Percentiles rank a stretch among this genome's conserved stretches.
These are phyloP conservation scores for Wickerhamomyces sydowiorum DNA, from an alignment of 805 yeast species.

Conservation along the genomic window DNA sequence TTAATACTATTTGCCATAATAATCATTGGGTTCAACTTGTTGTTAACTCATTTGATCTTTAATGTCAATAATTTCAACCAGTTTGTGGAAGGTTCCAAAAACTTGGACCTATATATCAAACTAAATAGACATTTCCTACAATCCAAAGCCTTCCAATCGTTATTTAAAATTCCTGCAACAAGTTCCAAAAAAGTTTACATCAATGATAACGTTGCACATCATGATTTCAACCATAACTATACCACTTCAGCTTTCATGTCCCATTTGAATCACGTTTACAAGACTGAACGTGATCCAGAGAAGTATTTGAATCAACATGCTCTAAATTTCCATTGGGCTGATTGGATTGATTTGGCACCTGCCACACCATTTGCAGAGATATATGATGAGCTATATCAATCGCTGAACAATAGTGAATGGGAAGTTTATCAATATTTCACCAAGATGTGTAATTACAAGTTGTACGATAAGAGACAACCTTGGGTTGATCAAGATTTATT, in stretches of 20 bases:
- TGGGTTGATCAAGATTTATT: background rate
- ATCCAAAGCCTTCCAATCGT: background rate
- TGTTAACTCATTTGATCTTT: background rate
- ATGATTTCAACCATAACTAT: background rate
- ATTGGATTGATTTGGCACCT: background rate
- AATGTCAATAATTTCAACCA: background rate
- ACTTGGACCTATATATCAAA: background rate
- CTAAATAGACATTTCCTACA: background rate
- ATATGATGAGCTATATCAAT: background rate
- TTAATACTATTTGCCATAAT: background rate
- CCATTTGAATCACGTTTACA: background rate
- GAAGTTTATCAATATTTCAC: background rate
- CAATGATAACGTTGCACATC: background rate
- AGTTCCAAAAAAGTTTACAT: background rate
- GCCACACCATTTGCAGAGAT: background rate
- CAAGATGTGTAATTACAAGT: background rate
- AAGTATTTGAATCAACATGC: background rate
- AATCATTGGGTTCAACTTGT: background rate
- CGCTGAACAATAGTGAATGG: background rate
- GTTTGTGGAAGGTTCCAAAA: background rate
- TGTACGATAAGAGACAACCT: background rate
- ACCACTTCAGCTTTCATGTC: background rate
- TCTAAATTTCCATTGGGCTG: background rate
- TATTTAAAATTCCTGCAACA: background rate
- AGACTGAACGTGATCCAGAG: background rate